Percentiles rank a stretch among this genome's conserved stretches.
Evolutionary conservation across 306 rosid species (phyloP).

Genomic region (Acacia confusa): DNA sequence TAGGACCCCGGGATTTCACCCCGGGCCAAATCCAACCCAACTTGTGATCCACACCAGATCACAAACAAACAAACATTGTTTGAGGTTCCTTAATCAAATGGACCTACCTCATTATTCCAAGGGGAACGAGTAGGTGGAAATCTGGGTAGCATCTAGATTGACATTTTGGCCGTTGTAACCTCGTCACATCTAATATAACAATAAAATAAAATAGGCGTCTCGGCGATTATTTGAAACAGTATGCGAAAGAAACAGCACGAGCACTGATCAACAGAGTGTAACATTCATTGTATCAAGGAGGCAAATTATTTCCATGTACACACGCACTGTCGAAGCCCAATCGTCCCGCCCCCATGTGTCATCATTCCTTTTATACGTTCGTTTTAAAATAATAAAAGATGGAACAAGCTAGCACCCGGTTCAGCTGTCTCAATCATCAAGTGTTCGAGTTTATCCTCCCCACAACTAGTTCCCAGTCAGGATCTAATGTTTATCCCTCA

Average conservation of each 20-base stretch:
- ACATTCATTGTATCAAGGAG: neutral
- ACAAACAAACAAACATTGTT: neutral
- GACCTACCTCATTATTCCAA: too few relatives aligned
- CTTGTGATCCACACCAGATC: too few relatives aligned
- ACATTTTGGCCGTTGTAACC: too few relatives aligned
- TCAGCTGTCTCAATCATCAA: neutral
- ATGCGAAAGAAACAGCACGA: neutral
- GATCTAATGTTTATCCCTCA: neutral
- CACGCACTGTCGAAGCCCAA: neutral
- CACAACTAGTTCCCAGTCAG: neutral
- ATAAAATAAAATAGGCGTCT: neutral
- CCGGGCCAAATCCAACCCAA: too few relatives aligned
- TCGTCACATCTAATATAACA: neutral
- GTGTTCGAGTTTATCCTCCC: slow-evolving; percentile 17
- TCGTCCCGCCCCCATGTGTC: neutral
- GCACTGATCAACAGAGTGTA: neutral
- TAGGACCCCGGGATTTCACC: too few relatives aligned
- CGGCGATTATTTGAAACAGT: neutral
- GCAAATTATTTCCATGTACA: neutral
- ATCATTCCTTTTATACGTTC: neutral
- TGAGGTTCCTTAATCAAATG: too few relatives aligned
- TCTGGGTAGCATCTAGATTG: too few relatives aligned
- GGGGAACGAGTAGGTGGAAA: too few relatives aligned
- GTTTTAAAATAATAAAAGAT: too few relatives aligned
- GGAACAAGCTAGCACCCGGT: neutral